Conservation (phyloP, 225 moss, liverwort and hornwort genomes). For the Polytrichum formosum region DNA sequence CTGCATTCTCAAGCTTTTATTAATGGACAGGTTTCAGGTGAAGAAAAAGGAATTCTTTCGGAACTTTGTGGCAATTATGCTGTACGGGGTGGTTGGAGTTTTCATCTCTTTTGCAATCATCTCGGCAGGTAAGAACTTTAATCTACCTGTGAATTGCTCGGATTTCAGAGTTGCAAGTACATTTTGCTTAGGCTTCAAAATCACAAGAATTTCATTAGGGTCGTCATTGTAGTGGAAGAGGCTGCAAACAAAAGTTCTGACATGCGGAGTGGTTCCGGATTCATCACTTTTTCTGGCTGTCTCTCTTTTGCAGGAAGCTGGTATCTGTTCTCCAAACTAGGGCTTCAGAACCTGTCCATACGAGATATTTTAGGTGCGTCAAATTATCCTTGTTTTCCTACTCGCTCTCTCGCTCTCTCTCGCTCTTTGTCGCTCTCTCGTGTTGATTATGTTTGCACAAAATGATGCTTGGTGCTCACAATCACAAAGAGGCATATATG, state of each 20-base stretch:
- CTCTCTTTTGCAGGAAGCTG: constrained; percentile 43
- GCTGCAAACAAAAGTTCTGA: no score
- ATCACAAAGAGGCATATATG: not conserved
- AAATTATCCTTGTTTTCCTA: not conserved
- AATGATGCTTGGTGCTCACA: not conserved
- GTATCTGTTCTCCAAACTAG: constrained; percentile 59
- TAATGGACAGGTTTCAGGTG: constrained; percentile 59
- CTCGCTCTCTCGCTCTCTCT: not conserved
- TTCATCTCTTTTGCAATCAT: constrained; percentile 83
- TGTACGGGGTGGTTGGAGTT: constrained; percentile 83
- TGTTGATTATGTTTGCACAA: no score
- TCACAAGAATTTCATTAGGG: no score
- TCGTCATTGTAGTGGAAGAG: no score
- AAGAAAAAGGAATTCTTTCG: constrained; percentile 93
- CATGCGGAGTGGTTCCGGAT: no score
- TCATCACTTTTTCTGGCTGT: not conserved
- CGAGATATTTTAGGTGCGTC: constrained; percentile 68
- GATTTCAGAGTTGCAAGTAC: no score
- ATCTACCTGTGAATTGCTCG: not conserved
- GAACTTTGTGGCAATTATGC: constrained; percentile 80
- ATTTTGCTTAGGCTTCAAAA: no score
- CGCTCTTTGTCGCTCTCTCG: no score
- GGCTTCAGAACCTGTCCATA: constrained; percentile 54
- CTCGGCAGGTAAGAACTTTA: constrained; percentile 31
- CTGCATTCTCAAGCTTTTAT: not conserved